Conservation (phyloP, 768 basidiomycete species). For the Leccinum uliginosum region DNA sequence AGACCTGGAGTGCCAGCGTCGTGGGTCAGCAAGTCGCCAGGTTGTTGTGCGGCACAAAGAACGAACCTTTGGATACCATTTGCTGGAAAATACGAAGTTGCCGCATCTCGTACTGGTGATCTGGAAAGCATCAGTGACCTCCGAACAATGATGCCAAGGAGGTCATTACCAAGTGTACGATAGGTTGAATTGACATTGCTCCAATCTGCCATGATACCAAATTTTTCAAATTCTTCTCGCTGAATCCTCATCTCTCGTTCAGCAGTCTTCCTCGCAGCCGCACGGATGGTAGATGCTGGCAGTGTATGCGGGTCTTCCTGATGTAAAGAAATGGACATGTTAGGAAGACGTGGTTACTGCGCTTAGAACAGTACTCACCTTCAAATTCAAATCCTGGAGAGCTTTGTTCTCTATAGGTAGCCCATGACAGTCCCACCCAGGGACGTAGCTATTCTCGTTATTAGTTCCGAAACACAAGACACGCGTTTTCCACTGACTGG, state of each 20-base stretch:
- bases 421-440: constrained; percentile 98
- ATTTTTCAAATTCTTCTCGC: constrained; percentile 69
- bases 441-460: constrained; percentile 64
- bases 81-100: constrained; percentile 80
- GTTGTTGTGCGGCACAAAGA: not conserved
- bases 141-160: not conserved
- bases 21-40: not conserved
- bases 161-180: constrained; percentile 69
- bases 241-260: constrained; percentile 70
- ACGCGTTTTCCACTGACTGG: constrained; percentile 52
- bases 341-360: not conserved
- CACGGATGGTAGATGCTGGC: constrained; percentile 59
- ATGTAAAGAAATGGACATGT: not conserved
- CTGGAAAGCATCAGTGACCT: constrained; percentile 36
- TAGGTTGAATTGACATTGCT: constrained; percentile 58
- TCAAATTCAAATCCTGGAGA: constrained; percentile 66
- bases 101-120: constrained; percentile 82
- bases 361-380: constrained; percentile 39
- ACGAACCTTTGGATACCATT: constrained; percentile 80
- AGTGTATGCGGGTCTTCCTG: constrained; percentile 56
- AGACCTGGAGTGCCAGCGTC: constrained; percentile 44
- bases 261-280: constrained; percentile 69
- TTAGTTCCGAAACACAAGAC: not conserved
- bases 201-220: constrained; percentile 96
- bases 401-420: constrained; percentile 97